These are phyloP conservation scores for Aegle marmelos DNA, from an alignment of 345 rosid species.

Conservation along the genomic window DNA sequence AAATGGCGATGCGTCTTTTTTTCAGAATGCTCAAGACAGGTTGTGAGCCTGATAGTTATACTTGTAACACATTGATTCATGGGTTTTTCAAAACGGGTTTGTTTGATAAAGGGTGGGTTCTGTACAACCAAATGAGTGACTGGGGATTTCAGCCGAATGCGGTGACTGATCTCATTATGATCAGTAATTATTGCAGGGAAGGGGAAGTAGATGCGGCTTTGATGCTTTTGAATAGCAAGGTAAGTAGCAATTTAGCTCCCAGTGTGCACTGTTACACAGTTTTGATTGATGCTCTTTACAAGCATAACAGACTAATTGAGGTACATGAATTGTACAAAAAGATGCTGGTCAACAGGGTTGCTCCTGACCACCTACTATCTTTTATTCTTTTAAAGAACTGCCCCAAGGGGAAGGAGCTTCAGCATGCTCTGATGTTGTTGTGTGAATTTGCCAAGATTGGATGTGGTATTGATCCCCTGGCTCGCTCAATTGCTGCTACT, in stretches of 20 bases:
- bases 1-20: slow-evolving; percentile 58
- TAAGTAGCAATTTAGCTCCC: slow-evolving; percentile 26
- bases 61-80: slow-evolving; percentile 58
- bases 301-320: slow-evolving; percentile 41
- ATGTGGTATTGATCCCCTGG: slow-evolving; percentile 33
- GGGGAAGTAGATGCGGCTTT: slow-evolving; percentile 53
- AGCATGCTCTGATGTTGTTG: slow-evolving; percentile 40
- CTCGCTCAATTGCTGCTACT: slow-evolving; percentile 16
- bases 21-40: slow-evolving; percentile 59
- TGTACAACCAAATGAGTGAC: slow-evolving; percentile 42
- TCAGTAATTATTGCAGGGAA: slow-evolving; percentile 51
- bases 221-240: slow-evolving; percentile 38
- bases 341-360: slow-evolving; percentile 47
- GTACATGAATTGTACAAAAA: slow-evolving; percentile 40
- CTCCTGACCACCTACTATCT: slow-evolving; percentile 62
- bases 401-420: slow-evolving; percentile 48
- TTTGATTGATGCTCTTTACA: slow-evolving; percentile 47
- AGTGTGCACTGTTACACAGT: slow-evolving; percentile 54
- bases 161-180: slow-evolving; percentile 52
- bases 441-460: slow-evolving; percentile 45
- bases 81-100: slow-evolving; percentile 53
- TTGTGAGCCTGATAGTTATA: slow-evolving; percentile 48
- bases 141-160: slow-evolving; percentile 34
- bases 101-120: slow-evolving; percentile 40
- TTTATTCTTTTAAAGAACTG: slow-evolving; percentile 52